Evolutionary conservation across 805 yeast genomes (phyloP), one percentile per base, ranked within the genome.

Genomic region (Wickerhamiella dianesei): DNA sequence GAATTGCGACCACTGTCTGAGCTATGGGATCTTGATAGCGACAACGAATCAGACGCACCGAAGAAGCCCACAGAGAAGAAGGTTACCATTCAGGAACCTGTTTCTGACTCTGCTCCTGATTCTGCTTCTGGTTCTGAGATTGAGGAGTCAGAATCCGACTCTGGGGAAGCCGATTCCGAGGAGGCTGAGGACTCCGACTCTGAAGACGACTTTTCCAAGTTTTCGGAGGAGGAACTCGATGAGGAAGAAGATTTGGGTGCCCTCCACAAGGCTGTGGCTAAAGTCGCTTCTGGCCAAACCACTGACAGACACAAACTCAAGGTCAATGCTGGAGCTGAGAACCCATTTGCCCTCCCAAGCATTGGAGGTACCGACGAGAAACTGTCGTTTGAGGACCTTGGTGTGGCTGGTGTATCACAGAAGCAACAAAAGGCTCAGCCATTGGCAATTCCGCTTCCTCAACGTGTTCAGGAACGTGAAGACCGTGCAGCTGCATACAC

Each of bases 401-500:
- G 29, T 49, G 19, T 50, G 18, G 45, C 47, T 19, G 14, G 41
- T 40, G 20, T 13, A 16, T 16, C 32, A 6, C 45, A 44, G 2
- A 35, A 22, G 18, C 21, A 32, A 12, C 17, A 25, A 16, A 53
- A 47, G 42, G 47, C 65, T 16, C 70, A 71, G 51, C 72, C 89
- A 1, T 65, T 86, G 43, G 74, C 81, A 0, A 79, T 86, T 12
- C 96, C 97, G 2, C 70, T 87, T 46, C 95, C 96, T 1, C 76
- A 77, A 56, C 76, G 94, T 54, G 79, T 89, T 47, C 94, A 87
- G 64, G 76, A 83, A 56, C 77, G 92, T 59, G 75, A 81, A 54
- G 95, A 88, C 56, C 75, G 97, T 59, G 73, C 71, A 48, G 96
- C 89, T 2, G 97, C 98, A 0, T 88, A 83, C 61, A 94, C 84